Evolutionary conservation across 306 rosid genomes (phyloP).

Genomic region (Gynostemma pentaphyllum): DNA sequence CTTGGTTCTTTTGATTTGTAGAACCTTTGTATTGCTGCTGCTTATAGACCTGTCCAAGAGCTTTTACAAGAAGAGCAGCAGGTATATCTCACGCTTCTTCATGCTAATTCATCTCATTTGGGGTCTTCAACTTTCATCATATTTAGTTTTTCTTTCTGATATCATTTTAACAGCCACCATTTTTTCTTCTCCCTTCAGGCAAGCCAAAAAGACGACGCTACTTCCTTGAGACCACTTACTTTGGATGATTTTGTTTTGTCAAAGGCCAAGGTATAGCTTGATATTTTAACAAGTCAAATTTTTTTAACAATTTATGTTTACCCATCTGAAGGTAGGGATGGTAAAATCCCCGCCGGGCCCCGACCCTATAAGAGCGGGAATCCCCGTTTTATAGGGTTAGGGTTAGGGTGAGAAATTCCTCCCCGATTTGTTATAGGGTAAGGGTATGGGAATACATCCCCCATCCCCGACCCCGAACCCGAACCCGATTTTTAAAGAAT

Average conservation of each 20-base stretch:
- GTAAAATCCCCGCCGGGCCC: too few relatives aligned
- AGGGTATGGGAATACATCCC: too few relatives aligned
- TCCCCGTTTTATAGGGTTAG: too few relatives aligned
- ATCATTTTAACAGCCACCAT: background rate
- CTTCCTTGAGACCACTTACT: constrained; percentile 40
- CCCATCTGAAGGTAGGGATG: too few relatives aligned
- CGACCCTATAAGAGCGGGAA: too few relatives aligned
- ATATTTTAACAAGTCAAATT: background rate
- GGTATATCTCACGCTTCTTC: constrained; percentile 22
- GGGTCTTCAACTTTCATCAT: background rate
- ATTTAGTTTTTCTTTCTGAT: background rate
- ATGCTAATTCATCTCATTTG: background rate
- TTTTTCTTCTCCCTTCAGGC: constrained; percentile 25
- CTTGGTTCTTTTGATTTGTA: constrained; percentile 22
- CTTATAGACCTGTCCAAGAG: constrained; percentile 93
- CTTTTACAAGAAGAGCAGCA: constrained; percentile 65
- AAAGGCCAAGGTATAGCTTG: constrained; percentile 56
- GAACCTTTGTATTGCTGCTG: constrained; percentile 96
- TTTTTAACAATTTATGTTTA: background rate
- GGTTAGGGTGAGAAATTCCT: too few relatives aligned
- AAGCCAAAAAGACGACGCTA: constrained; percentile 13
- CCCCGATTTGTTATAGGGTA: too few relatives aligned
- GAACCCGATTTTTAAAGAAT: too few relatives aligned
- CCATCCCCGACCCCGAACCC: too few relatives aligned
- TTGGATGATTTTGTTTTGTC: constrained; percentile 77